A percentile compares a stretch with the other conserved stretches of the same genome.
Conservation (phyloP, 2,329 filamentous ascomycete species). For the Aspergillus fijiensis region DNA sequence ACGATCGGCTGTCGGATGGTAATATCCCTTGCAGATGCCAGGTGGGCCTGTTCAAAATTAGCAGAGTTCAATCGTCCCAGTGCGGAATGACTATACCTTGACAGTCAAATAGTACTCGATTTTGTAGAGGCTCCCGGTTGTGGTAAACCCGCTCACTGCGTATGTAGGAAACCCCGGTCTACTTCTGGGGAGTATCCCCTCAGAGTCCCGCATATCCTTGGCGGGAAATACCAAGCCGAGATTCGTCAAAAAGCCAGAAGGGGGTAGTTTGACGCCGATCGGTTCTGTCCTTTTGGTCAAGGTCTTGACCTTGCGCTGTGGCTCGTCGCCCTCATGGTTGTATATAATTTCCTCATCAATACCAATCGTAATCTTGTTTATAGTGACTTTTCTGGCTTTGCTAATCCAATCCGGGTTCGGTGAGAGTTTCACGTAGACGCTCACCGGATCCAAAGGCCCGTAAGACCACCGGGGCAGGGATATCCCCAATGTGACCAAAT, state of each 20-base stretch:
- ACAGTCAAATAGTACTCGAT: conserved; percentile 96
- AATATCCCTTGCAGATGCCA: conserved; percentile 86
- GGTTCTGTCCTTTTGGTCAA: conserved; percentile 79
- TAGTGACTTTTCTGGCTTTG: conserved; percentile 88
- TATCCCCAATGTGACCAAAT: conserved; percentile 86
- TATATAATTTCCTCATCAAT: conserved; percentile 99
- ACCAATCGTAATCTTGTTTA: conserved; percentile 87
- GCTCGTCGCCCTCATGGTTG: conserved; percentile 95
- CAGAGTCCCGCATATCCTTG: conserved; percentile 80
- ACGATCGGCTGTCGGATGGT: conserved; percentile 87
- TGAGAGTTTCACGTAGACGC: conserved; percentile 89
- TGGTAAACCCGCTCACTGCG: conserved; percentile 86
- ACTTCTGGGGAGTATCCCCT: conserved; percentile 81
- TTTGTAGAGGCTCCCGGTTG: conserved; percentile 90
- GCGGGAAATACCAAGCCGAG: conserved; percentile 86
- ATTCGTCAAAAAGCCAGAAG: conserved; percentile 90
- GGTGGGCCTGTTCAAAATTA: conserved; percentile 64
- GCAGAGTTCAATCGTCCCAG: conserved; percentile 10
- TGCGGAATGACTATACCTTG: conserved; percentile 61
- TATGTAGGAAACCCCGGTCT: conserved; percentile 89
- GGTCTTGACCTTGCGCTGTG: conserved; percentile 82
- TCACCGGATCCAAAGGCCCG: conserved; percentile 90
- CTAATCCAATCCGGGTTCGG: conserved; percentile 89
- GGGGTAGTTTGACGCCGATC: conserved; percentile 81
- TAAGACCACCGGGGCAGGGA: conserved; percentile 95